Percentiles rank a stretch among this genome's conserved stretches.
Conservation (phyloP, 352 stramenopile genomes). For the Elongisporangium anandrum region DNA sequence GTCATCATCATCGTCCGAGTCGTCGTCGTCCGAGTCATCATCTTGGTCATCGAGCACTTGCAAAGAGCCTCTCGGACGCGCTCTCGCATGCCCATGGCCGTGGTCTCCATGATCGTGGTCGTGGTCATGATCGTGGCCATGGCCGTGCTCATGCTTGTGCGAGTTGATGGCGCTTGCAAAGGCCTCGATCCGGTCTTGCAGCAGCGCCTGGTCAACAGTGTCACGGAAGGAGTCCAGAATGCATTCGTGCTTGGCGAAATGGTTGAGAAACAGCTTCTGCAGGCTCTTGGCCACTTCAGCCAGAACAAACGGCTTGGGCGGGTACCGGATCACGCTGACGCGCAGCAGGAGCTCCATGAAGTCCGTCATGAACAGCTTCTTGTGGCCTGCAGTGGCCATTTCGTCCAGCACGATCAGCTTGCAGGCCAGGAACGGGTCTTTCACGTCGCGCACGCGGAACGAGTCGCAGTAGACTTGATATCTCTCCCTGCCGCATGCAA, state of each 20-base stretch:
- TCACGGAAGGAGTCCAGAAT: slow-evolving; percentile 54
- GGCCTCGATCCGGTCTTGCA: slow-evolving; percentile 54
- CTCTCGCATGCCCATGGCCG: background rate
- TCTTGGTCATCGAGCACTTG: background rate
- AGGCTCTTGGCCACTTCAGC: slow-evolving; percentile 47
- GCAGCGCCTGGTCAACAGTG: slow-evolving; percentile 46
- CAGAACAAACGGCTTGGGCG: slow-evolving; percentile 25
- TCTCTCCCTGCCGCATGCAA: slow-evolving; percentile 42
- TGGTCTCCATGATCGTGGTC: background rate
- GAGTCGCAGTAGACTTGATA: slow-evolving; percentile 65
- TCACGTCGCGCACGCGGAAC: slow-evolving; percentile 62
- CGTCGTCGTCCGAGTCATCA: background rate
- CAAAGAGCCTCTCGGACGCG: background rate
- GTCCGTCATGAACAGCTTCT: slow-evolving; percentile 70
- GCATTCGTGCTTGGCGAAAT: slow-evolving; percentile 67
- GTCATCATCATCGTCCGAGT: background rate
- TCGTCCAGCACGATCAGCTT: slow-evolving; percentile 75
- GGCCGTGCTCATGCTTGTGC: slow-evolving; percentile 11
- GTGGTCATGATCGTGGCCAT: background rate
- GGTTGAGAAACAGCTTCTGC: slow-evolving; percentile 53
- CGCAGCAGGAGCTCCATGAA: slow-evolving; percentile 78
- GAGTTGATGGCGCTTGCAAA: slow-evolving; percentile 54
- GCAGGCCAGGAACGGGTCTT: slow-evolving; percentile 65
- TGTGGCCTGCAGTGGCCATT: slow-evolving; percentile 64
- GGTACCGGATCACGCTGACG: slow-evolving; percentile 55